These are phyloP conservation scores for Exophiala aquamarina DNA, from an alignment of 2,329 filamentous ascomycete species.

Conservation along the genomic window DNA sequence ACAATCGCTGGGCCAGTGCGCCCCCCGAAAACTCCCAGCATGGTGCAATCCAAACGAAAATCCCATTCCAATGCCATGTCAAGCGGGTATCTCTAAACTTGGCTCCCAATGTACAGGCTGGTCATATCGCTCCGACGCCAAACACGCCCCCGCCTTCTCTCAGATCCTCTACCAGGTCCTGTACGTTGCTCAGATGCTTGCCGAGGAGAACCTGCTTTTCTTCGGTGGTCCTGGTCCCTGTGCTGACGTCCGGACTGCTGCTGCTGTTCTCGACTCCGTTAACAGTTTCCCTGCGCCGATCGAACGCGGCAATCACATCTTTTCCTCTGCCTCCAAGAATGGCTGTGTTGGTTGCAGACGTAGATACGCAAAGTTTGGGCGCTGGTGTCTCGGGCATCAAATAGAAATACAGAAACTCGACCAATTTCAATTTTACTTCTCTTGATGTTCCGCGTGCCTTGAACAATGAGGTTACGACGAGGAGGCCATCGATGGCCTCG, in stretches of 20 bases:
- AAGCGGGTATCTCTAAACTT: slow-evolving; percentile 6
- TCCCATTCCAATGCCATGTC: neutral
- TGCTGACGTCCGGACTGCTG: slow-evolving; percentile 1
- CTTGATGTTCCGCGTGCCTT: slow-evolving; percentile 81
- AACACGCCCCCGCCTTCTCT: slow-evolving; percentile 52
- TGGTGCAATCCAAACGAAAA: neutral
- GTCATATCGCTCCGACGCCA: slow-evolving; percentile 16
- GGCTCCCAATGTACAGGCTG: too few species aligned
- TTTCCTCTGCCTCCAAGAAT: slow-evolving; percentile 62
- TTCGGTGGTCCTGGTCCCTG: slow-evolving; percentile 64
- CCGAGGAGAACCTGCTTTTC: slow-evolving; percentile 81
- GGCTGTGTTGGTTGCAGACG: slow-evolving; percentile 38
- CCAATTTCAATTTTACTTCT: slow-evolving; percentile 91
- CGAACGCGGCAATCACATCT: slow-evolving; percentile 63
- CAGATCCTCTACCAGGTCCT: slow-evolving; percentile 81
- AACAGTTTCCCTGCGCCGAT: slow-evolving; percentile 31
- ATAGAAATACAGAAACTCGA: slow-evolving; percentile 98
- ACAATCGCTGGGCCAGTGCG: too few species aligned
- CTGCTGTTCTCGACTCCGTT: slow-evolving; percentile 22
- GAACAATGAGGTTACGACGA: slow-evolving; percentile 90
- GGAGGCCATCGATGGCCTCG: slow-evolving; percentile 84
- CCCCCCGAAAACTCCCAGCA: neutral
- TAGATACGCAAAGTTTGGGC: slow-evolving; percentile 36
- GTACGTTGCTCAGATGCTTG: slow-evolving; percentile 76
- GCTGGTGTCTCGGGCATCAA: slow-evolving; percentile 82